These are phyloP conservation scores for Pestalotiopsis sp. DNA, from an alignment of 2,329 filamentous ascomycete species.

Conservation along the genomic window DNA sequence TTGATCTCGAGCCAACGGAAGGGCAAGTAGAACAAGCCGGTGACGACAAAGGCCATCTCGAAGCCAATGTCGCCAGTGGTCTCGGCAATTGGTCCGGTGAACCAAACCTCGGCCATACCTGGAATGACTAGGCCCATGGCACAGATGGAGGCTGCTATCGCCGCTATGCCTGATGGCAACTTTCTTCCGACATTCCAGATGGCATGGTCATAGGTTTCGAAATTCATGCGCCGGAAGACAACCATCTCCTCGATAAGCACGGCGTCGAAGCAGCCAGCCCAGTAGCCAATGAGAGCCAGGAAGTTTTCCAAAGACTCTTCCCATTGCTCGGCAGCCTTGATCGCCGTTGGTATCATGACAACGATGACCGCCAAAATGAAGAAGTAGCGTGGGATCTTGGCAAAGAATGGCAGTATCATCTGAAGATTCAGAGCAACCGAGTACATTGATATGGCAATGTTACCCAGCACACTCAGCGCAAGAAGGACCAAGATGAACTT, in stretches of 20 bases:
- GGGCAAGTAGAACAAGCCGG: slow-evolving; percentile 48
- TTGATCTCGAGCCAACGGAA: slow-evolving; percentile 49
- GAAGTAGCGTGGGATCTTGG: slow-evolving; percentile 41
- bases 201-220: slow-evolving; percentile 45
- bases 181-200: slow-evolving; percentile 49
- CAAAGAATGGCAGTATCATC: slow-evolving; percentile 40
- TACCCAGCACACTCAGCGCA: slow-evolving; percentile 39
- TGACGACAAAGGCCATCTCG: slow-evolving; percentile 45
- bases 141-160: slow-evolving; percentile 46
- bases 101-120: slow-evolving; percentile 46
- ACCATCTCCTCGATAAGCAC: slow-evolving; percentile 48
- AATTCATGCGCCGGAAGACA: slow-evolving; percentile 48
- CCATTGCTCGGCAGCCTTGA: slow-evolving; percentile 41
- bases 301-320: slow-evolving; percentile 47
- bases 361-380: slow-evolving; percentile 42
- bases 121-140: slow-evolving; percentile 48
- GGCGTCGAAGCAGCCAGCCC: slow-evolving; percentile 44
- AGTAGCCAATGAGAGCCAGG: slow-evolving; percentile 47
- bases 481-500: slow-evolving; percentile 40
- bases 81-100: slow-evolving; percentile 43
- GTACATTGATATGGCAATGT: slow-evolving; percentile 40
- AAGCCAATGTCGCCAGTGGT: slow-evolving; percentile 49
- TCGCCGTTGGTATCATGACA: slow-evolving; percentile 43
- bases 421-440: slow-evolving; percentile 42
- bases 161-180: slow-evolving; percentile 50